Base-by-base conservation (phyloP, 306 rosid species). In the Citrullus mucosospermus region DNA sequence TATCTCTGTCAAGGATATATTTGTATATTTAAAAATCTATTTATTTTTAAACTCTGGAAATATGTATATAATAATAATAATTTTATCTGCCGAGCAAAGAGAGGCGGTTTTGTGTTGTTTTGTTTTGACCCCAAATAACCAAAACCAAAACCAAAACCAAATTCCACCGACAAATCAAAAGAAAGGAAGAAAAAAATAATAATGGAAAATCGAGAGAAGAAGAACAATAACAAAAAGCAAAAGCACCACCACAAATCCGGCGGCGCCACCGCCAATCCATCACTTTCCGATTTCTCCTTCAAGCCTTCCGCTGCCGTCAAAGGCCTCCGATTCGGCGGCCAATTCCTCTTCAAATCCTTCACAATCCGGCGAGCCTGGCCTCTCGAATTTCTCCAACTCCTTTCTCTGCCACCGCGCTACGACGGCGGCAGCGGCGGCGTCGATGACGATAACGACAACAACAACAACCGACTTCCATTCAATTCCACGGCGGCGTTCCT, bases 321-420 rank as follows among this genome's bases (percentile, higher is more conserved):
- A 71, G 99, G 99, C n/a, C 89, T 96, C 62, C 81, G 97, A 38
- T 96, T 96, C 50, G 99, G 99, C 30, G 96, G 94, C 46, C 99
- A 96, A 30, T 87, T 92, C 98, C 76, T 96, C 51, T 92, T 91
- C 11, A 96, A 93, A 82, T 96, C 98, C 43, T 96, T 96, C 90
- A 89, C 99, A 59, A 82, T 93, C 83, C 85, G 99, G 4, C 88
- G 90, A 30, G 92, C 97, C 48, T 78, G 85, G 32, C 94, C 99
- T 0, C 62, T 87, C 1, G 96, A 96, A 77, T 92, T 96, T 51
- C 87, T 93, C 14, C 89, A 90, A 46, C 86, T 96, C 41, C 93
- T 96, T 4, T 91, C 97, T 8, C 86, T 90, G 15, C 92, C 97
- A 30, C 88, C 96, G 41, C 80, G 81, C 48, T 74, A 75, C 73